Conservation (phyloP, 2,329 filamentous ascomycete species). For the Cytospora piceicola region DNA sequence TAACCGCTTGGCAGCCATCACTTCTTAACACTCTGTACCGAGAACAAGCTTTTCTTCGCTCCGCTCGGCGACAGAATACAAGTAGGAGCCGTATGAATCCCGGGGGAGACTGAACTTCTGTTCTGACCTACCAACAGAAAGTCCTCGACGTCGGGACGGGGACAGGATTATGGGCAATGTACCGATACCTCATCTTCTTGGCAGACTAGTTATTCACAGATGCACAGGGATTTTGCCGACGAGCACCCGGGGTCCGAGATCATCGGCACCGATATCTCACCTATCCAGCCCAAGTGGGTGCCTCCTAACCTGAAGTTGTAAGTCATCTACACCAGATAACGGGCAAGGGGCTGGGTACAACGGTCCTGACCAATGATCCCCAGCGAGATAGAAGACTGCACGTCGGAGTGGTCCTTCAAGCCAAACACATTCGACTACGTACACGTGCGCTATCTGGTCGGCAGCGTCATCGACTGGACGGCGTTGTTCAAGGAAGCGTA, state of each 20-base stretch:
- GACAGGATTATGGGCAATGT: slow-evolving; percentile 55
- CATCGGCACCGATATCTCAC: slow-evolving; percentile 60
- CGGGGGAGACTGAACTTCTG: neutral
- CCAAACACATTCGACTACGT: slow-evolving; percentile 59
- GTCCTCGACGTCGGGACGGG: slow-evolving; percentile 60
- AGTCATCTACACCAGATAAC: neutral
- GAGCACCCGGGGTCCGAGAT: slow-evolving; percentile 49
- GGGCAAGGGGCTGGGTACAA: neutral
- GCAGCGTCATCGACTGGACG: slow-evolving; percentile 57
- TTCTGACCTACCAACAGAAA: slow-evolving; percentile 29
- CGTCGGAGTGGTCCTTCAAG: slow-evolving; percentile 51
- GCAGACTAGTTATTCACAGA: neutral
- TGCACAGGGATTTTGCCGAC: slow-evolving; percentile 51
- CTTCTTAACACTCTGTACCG: slow-evolving; percentile 33
- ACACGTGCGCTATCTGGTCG: slow-evolving; percentile 58
- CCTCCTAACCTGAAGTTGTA: slow-evolving; percentile 57
- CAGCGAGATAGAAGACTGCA: slow-evolving; percentile 63
- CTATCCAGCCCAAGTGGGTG: slow-evolving; percentile 59
- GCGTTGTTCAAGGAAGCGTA: slow-evolving; percentile 53
- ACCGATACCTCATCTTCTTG: neutral
- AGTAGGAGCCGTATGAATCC: slow-evolving; percentile 2
- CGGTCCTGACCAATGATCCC: neutral
- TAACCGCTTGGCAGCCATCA: slow-evolving; percentile 35
- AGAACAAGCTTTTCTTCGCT: slow-evolving; percentile 35
- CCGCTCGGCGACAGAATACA: slow-evolving; percentile 34